A percentile compares a stretch with the other conserved stretches of the same genome.
Evolutionary conservation across 768 basidiomycete species (phyloP).

Genomic region (Rhodotorula babjevae): DNA sequence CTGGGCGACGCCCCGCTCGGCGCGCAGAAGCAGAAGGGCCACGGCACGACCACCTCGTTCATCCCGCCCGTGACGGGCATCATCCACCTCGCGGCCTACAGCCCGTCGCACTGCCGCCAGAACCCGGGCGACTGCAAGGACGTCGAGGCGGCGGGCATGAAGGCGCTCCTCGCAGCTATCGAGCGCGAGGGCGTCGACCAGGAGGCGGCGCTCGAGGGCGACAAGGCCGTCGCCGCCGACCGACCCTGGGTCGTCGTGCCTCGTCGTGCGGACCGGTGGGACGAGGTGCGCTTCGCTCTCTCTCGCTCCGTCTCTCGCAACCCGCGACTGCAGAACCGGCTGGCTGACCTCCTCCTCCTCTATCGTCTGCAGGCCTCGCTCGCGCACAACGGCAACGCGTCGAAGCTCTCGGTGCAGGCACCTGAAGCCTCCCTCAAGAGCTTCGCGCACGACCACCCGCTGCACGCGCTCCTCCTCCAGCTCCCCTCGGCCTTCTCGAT

Average conservation of each 20-base stretch:
- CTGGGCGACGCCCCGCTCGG: slow-evolving; percentile 16
- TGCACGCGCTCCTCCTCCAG: slow-evolving; percentile 35
- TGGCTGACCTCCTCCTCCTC: background rate
- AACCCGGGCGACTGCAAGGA: slow-evolving; percentile 39
- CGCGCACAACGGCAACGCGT: slow-evolving; percentile 31
- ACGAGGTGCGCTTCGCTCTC: slow-evolving; percentile 13
- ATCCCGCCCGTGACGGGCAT: slow-evolving; percentile 39
- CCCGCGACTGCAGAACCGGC: no score
- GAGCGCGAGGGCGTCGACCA: slow-evolving; percentile 13
- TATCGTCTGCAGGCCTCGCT: background rate
- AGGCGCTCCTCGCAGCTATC: slow-evolving; percentile 26
- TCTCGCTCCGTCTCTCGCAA: background rate
- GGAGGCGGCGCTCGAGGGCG: background rate
- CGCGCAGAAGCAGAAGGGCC: slow-evolving; percentile 21
- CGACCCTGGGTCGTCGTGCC: slow-evolving; percentile 39
- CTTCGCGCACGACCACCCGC: slow-evolving; percentile 20
- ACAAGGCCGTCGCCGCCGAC: slow-evolving; percentile 1
- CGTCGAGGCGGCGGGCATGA: slow-evolving; percentile 36
- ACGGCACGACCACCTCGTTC: slow-evolving; percentile 22
- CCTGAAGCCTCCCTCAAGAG: slow-evolving; percentile 22
- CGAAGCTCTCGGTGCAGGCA: slow-evolving; percentile 11
- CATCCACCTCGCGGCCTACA: slow-evolving; percentile 41
- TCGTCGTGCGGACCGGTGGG: slow-evolving; percentile 32
- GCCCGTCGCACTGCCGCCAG: slow-evolving; percentile 17
- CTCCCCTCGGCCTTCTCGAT: slow-evolving; percentile 37